Evolutionary conservation across 1,139 yeast species (phyloP).

Genomic region (Scheffersomyces segobiensis): DNA sequence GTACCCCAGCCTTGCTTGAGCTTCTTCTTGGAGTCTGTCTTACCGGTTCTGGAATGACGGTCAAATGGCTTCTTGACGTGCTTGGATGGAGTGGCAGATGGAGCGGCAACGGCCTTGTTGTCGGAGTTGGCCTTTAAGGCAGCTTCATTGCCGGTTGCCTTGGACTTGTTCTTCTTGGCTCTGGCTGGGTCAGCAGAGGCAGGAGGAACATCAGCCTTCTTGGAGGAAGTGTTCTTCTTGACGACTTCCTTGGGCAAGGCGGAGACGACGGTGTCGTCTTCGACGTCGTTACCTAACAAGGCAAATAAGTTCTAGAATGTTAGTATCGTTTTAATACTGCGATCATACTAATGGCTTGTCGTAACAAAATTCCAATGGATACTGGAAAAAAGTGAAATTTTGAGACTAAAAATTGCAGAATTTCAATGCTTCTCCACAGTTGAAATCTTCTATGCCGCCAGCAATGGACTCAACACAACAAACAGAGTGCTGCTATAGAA

Average conservation of each 20-base stretch:
- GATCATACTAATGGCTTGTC: background rate
- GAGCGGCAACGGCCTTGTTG: constrained; percentile 69
- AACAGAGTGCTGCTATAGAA: background rate
- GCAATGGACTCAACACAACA: background rate
- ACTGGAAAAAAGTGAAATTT: background rate
- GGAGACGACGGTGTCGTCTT: constrained; percentile 46
- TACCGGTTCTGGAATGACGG: constrained; percentile 84
- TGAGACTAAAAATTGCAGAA: background rate
- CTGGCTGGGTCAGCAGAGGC: constrained; percentile 77
- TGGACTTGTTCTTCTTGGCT: constrained; percentile 72
- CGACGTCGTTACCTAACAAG: constrained; percentile 76
- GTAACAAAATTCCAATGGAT: background rate
- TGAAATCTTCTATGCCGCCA: background rate
- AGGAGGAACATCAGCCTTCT: constrained; percentile 86
- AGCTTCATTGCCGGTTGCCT: constrained; percentile 84
- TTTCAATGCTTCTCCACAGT: background rate
- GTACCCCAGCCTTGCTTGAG: constrained; percentile 84
- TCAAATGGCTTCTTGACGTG: constrained; percentile 68
- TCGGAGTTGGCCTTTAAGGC: constrained; percentile 75
- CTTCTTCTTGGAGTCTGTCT: constrained; percentile 83
- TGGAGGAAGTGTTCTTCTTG: constrained; percentile 80
- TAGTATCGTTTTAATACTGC: constrained; percentile 12
- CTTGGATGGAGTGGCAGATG: constrained; percentile 52
- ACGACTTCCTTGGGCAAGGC: constrained; percentile 70
- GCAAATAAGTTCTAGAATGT: constrained; percentile 46